Conservation (phyloP, 208 protist species). For the Tritrichomonas foetus region DNA sequence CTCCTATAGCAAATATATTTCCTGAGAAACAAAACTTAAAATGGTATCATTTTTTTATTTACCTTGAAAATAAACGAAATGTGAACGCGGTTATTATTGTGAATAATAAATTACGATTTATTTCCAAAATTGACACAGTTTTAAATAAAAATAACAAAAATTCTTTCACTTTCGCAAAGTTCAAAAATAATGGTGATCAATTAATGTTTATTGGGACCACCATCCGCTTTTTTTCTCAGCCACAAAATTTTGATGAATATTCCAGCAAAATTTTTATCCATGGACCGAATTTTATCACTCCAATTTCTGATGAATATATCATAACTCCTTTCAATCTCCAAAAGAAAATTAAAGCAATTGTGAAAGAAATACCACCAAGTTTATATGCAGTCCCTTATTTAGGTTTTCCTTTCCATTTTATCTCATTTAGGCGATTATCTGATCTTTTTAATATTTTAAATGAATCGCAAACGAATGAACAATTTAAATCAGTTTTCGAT, state of each 20-base stretch:
- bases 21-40: too few relatives aligned
- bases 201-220: neutral
- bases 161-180: neutral
- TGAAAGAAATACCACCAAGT: neutral
- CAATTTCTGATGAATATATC: too few relatives aligned
- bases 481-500: neutral
- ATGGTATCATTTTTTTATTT: too few relatives aligned
- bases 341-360: neutral
- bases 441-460: neutral
- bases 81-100: too few relatives aligned
- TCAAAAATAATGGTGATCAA: neutral
- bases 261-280: neutral
- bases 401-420: constrained; percentile 19
- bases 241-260: too few relatives aligned
- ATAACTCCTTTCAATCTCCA: neutral
- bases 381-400: constrained; percentile 5
- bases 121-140: too few relatives aligned
- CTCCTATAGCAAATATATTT: too few relatives aligned
- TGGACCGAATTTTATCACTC: too few relatives aligned
- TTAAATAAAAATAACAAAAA: too few relatives aligned
- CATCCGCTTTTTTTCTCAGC: neutral
- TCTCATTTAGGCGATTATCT: neutral
- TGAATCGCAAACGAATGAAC: neutral
- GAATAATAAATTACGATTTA: too few relatives aligned
- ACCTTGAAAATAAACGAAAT: too few relatives aligned